Conservation (phyloP, 2,329 filamentous ascomycete genomes). For the Ophidiomyces ophidiicola region DNA sequence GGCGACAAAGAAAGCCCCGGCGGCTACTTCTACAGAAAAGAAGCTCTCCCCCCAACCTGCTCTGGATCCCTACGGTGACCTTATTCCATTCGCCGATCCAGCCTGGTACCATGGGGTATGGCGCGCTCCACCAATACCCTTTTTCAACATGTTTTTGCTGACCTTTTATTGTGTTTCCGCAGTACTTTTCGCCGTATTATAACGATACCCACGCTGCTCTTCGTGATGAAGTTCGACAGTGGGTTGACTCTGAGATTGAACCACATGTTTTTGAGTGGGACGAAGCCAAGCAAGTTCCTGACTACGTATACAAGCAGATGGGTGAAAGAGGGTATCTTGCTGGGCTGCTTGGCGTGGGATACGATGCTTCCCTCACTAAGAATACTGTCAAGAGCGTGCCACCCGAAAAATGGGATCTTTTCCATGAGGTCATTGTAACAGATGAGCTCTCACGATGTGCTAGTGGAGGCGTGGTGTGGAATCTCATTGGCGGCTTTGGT, state of each 20-base stretch:
- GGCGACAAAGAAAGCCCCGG: constrained; percentile 49
- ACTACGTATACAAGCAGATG: constrained; percentile 88
- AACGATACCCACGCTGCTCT: constrained; percentile 88
- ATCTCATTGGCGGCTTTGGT: constrained; percentile 88
- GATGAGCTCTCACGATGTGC: constrained; percentile 84
- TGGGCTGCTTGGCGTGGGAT: constrained; percentile 71
- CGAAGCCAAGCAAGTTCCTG: constrained; percentile 80
- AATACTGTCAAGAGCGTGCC: constrained; percentile 64
- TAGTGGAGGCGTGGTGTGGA: constrained; percentile 93
- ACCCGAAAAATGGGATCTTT: constrained; percentile 88
- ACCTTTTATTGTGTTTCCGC: constrained; percentile 8
- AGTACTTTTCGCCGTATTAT: constrained; percentile 95
- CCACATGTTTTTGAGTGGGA: constrained; percentile 94
- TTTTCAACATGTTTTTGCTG: constrained; percentile 1
- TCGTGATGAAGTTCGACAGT: constrained; percentile 79
- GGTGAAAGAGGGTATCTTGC: constrained; percentile 81
- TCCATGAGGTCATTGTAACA: constrained; percentile 92
- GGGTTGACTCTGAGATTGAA: constrained; percentile 81
- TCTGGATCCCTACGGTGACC: constrained; percentile 70
- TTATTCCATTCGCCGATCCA: constrained; percentile 86
- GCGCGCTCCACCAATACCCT: constrained; percentile 15
- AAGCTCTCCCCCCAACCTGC: constrained; percentile 41
- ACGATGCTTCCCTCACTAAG: constrained; percentile 61
- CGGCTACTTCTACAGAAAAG: constrained; percentile 32
- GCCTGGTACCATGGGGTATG: constrained; percentile 88